Conservation (phyloP, 805 yeast species). For the Nakazawaea wyomingensis region DNA sequence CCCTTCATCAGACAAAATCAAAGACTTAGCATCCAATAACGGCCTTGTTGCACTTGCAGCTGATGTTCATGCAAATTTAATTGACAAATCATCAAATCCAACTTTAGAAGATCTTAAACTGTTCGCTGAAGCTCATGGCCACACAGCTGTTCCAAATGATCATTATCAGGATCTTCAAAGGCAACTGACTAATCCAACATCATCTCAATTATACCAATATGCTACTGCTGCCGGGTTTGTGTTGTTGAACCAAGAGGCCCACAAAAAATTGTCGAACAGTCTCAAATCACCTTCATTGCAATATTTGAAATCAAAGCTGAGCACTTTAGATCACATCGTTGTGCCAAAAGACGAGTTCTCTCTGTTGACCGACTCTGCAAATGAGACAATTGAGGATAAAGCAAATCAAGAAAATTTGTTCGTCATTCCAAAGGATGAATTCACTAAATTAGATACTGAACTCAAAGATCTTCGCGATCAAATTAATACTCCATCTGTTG, state of each 20-base stretch:
- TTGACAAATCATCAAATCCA: slow-evolving; percentile 14
- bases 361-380: slow-evolving; percentile 10
- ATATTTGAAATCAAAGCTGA: slow-evolving; percentile 18
- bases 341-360: slow-evolving; percentile 20
- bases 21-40: slow-evolving; percentile 8
- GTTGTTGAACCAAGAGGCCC: slow-evolving; percentile 16
- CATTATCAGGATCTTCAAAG: slow-evolving; percentile 2
- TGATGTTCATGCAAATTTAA: slow-evolving; percentile 14
- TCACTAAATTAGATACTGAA: slow-evolving; percentile 14
- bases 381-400: slow-evolving; percentile 15
- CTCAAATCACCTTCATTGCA: slow-evolving; percentile 24
- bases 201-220: slow-evolving; percentile 10
- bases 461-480: slow-evolving; percentile 21
- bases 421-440: slow-evolving; percentile 18
- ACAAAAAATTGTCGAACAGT: slow-evolving; percentile 13
- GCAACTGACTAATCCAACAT: slow-evolving; percentile 8
- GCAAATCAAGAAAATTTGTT: slow-evolving; percentile 22
- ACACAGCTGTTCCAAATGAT: slow-evolving; percentile 7
- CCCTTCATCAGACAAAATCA: background rate
- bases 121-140: background rate
- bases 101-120: slow-evolving; percentile 10
- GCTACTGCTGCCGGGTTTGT: slow-evolving; percentile 13
- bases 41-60: slow-evolving; percentile 10
- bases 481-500: background rate
- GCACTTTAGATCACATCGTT: slow-evolving; percentile 22